Conservation (phyloP, 371 early-diverging fungal genomes). For the Nematocida ironsii region DNA sequence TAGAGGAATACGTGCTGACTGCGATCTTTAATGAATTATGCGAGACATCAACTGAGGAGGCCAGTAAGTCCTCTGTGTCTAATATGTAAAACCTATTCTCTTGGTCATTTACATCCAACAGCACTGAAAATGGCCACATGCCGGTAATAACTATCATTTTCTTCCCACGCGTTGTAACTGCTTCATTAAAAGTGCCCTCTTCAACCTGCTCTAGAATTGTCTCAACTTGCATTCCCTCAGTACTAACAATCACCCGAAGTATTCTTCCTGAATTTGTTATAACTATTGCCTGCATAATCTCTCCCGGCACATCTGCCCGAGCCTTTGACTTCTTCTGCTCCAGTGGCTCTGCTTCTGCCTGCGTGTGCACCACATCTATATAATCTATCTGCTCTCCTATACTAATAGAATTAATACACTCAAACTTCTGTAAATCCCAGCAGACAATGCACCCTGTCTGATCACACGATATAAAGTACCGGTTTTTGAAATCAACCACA, state of each 20-base stretch:
- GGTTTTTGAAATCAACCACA: constrained; percentile 61
- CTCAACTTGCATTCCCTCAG: constrained; percentile 36
- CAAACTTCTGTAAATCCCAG: constrained; percentile 55
- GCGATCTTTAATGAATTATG: constrained; percentile 65
- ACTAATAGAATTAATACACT: constrained; percentile 12
- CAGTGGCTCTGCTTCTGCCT: constrained; percentile 44
- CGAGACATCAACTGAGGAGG: constrained; percentile 63
- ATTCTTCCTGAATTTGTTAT: constrained; percentile 56
- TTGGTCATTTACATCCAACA: constrained; percentile 61
- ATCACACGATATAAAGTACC: constrained; percentile 65
- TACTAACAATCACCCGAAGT: constrained; percentile 49
- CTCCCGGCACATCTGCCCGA: background rate
- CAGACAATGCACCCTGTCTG: constrained; percentile 59
- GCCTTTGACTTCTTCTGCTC: constrained; percentile 28
- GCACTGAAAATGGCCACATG: constrained; percentile 67
- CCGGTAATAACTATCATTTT: constrained; percentile 65
- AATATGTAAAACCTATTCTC: constrained; percentile 62
- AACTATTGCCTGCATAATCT: constrained; percentile 45
- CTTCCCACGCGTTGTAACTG: constrained; percentile 68
- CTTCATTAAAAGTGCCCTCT: constrained; percentile 61
- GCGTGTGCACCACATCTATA: constrained; percentile 61
- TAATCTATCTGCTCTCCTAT: constrained; percentile 60
- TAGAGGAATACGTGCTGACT: constrained; percentile 53
- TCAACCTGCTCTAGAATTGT: constrained; percentile 38
- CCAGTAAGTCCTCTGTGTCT: constrained; percentile 63